Conservation (phyloP, 371 early-diverging fungal genomes). For the Fennellomyces sp. region DNA sequence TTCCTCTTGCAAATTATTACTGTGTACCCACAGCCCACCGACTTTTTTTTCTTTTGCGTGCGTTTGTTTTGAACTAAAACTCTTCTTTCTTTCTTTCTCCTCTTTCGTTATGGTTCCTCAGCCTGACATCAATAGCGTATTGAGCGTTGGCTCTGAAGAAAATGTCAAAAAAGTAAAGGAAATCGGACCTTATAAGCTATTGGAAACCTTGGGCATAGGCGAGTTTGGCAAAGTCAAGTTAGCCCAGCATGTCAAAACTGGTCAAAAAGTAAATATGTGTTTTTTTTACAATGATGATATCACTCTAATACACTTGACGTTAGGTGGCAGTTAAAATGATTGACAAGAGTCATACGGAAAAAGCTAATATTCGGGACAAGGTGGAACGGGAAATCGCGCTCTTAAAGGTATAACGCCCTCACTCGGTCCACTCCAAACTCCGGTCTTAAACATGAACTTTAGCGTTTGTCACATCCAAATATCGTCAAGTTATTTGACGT, state of each 20-base stretch:
- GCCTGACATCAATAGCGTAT: neutral
- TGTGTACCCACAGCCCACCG: neutral
- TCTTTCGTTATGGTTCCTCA: neutral
- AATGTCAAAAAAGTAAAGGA: neutral
- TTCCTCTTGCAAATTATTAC: neutral
- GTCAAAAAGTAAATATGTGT: constrained; percentile 76
- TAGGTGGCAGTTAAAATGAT: constrained; percentile 77
- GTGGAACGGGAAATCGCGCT: constrained; percentile 74
- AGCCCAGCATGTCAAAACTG: constrained; percentile 83
- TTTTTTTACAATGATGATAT: too few species aligned
- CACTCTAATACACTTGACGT: neutral
- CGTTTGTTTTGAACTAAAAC: neutral
- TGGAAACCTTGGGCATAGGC: constrained; percentile 94
- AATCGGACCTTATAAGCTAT: constrained; percentile 88
- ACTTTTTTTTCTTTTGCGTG: neutral
- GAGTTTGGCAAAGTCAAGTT: constrained; percentile 97
- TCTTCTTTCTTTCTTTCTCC: neutral
- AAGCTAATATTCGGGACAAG: constrained; percentile 64
- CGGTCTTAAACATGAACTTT: too few species aligned
- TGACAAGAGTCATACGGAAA: constrained; percentile 67
- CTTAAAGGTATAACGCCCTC: constrained; percentile 49
- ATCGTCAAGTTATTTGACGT: constrained; percentile 71
- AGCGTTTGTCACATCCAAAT: constrained; percentile 45
- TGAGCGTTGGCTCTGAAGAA: neutral
- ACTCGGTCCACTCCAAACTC: neutral